These are phyloP conservation scores for Colletotrichum sp. DNA, from an alignment of 2,329 filamentous ascomycete genomes.

Conservation along the genomic window DNA sequence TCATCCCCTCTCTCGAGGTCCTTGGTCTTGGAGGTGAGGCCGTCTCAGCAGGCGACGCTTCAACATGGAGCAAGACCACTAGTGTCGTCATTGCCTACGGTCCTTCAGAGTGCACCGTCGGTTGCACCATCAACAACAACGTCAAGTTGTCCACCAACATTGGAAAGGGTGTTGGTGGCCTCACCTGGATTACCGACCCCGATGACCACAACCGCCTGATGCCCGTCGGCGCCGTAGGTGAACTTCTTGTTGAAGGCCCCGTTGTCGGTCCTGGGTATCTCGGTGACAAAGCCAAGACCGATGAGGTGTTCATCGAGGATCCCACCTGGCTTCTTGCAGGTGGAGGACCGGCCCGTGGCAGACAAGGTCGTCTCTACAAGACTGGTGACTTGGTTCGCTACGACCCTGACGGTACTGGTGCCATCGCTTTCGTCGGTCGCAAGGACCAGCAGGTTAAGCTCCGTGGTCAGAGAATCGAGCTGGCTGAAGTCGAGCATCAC, in stretches of 20 bases:
- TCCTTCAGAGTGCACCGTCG: conserved; percentile 59
- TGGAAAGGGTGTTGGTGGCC: conserved; percentile 50
- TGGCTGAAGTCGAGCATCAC: conserved; percentile 58
- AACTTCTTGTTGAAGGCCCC: conserved; percentile 61
- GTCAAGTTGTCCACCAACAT: conserved; percentile 49
- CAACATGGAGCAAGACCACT: conserved; percentile 49
- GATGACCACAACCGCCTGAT: conserved; percentile 50
- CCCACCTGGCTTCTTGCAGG: conserved; percentile 56
- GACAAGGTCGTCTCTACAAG: conserved; percentile 56
- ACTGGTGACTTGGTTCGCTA: conserved; percentile 65
- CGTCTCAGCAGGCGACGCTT: conserved; percentile 55
- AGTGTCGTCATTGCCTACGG: conserved; percentile 58
- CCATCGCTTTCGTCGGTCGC: conserved; percentile 63
- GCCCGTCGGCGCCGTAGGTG: conserved; percentile 54
- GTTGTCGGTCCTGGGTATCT: conserved; percentile 69
- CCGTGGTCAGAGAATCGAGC: conserved; percentile 68
- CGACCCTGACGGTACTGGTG: conserved; percentile 55
- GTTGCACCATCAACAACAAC: conserved; percentile 52
- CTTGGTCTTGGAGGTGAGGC: conserved; percentile 57
- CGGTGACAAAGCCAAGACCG: conserved; percentile 61
- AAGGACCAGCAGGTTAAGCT: conserved; percentile 74
- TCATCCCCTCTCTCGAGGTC: conserved; percentile 50
- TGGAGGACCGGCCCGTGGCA: conserved; percentile 41
- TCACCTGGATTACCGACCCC: conserved; percentile 57
- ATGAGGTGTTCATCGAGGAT: conserved; percentile 60